Conservation (phyloP, 345 rosid species). For the Litchi chinensis region DNA sequence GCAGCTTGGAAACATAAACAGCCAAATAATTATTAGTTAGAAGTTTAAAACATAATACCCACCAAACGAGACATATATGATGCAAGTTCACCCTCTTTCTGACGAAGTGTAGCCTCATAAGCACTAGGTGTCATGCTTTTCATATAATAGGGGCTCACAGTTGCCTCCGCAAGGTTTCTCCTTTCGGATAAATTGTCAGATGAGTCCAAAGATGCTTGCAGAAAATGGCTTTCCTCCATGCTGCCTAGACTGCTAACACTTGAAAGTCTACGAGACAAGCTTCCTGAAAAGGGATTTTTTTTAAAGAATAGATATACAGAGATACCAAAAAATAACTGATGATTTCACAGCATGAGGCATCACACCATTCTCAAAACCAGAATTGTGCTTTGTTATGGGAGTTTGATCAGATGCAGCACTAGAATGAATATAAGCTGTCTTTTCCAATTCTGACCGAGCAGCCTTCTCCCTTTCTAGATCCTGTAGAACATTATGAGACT, state of each 20-base stretch:
- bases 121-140: constrained; percentile 95
- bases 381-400: constrained; percentile 54
- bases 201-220: constrained; percentile 91
- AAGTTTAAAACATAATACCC: constrained; percentile 28
- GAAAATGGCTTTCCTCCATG: constrained; percentile 96
- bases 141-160: constrained; percentile 79
- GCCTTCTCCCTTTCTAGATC: constrained; percentile 90
- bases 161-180: constrained; percentile 65
- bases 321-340: constrained; percentile 16
- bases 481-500: constrained; percentile 39
- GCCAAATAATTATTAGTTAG: background rate
- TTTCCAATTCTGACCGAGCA: constrained; percentile 86
- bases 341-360: constrained; percentile 12
- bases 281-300: constrained; percentile 48
- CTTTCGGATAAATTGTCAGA: constrained; percentile 76
- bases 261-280: constrained; percentile 72
- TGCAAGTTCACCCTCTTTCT: constrained; percentile 99
- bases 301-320: background rate
- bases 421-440: constrained; percentile 54
- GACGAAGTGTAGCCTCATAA: constrained; percentile 92
- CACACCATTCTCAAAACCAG: constrained; percentile 76
- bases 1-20: background rate
- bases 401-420: constrained; percentile 59
- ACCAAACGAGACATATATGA: constrained; percentile 99
- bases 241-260: constrained; percentile 87